A percentile compares a stretch with the other conserved stretches of the same genome.
These are phyloP conservation scores for Cryphonectria nitschkei DNA, from an alignment of 2,329 filamentous ascomycete genomes.

Conservation along the genomic window DNA sequence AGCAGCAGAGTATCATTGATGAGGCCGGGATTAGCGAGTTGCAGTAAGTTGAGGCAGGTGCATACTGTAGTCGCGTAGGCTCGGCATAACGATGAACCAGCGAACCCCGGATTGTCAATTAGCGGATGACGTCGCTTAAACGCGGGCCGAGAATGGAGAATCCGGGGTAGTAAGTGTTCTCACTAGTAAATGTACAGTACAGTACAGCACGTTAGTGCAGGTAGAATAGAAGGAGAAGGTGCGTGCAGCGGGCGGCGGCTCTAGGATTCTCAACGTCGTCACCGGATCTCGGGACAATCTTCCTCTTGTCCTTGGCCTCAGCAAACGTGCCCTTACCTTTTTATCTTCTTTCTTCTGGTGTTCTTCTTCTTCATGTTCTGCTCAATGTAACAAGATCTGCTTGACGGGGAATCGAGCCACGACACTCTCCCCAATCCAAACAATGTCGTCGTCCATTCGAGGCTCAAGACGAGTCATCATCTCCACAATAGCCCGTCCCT, in stretches of 20 bases:
- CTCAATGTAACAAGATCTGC: conserved; percentile 4
- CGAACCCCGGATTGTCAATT: conserved; percentile 13
- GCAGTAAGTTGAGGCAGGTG: neutral
- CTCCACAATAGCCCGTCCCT: conserved; percentile 17
- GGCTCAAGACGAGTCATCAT: conserved; percentile 19
- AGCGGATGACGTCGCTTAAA: conserved; percentile 25
- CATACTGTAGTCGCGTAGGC: conserved; percentile 19
- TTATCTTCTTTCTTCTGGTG: neutral
- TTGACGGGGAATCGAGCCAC: conserved; percentile 13
- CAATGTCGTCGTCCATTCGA: conserved; percentile 23
- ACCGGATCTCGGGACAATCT: neutral
- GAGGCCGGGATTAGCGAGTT: neutral
- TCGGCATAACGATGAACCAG: conserved; percentile 20
- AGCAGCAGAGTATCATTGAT: conserved; percentile 3
- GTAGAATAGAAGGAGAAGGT: neutral
- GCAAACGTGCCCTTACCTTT: neutral
- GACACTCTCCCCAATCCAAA: neutral
- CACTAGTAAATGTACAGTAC: neutral
- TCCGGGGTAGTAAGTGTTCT: neutral
- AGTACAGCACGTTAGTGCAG: too few relatives aligned
- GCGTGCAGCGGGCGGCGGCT: neutral
- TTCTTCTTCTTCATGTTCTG: conserved; percentile 5
- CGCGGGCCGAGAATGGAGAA: conserved; percentile 24
- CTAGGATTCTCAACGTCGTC: neutral
- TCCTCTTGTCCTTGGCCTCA: neutral